These are phyloP conservation scores for Marasmius oreades DNA, from an alignment of 1,284 basidiomycete genomes.

Conservation along the genomic window DNA sequence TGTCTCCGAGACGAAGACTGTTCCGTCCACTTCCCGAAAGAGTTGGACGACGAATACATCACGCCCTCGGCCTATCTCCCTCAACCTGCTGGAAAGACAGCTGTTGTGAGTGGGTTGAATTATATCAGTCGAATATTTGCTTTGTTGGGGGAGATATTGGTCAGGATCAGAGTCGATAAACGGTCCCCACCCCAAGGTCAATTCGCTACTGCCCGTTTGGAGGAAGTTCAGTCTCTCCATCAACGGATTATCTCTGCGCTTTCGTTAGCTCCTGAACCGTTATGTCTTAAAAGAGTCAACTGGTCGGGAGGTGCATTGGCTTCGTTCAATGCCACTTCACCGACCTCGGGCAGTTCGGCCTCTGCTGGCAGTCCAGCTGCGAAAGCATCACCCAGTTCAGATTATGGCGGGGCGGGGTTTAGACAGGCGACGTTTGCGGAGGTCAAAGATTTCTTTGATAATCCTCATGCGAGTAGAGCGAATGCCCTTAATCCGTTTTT, in stretches of 20 bases:
- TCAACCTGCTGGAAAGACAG: conserved; percentile 79
- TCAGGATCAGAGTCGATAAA: conserved; percentile 80
- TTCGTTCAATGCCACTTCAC: too few relatives aligned
- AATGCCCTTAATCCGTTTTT: conserved; percentile 84
- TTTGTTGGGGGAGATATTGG: conserved; percentile 77
- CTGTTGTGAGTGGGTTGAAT: conserved; percentile 80
- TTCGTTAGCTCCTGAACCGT: conserved; percentile 64
- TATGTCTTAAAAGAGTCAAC: conserved; percentile 60
- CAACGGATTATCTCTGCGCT: conserved; percentile 67
- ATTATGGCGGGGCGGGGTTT: conserved; percentile 67
- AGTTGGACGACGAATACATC: conserved; percentile 84
- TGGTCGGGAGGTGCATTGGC: conserved; percentile 18
- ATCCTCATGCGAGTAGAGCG: conserved; percentile 78
- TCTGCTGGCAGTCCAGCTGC: conserved; percentile 14
- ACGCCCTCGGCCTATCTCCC: conserved; percentile 76
- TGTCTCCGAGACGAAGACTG: conserved; percentile 84
- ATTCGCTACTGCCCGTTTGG: conserved; percentile 75
- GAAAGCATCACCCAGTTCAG: conserved; percentile 36
- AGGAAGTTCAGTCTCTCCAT: conserved; percentile 77
- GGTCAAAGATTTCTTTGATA: conserved; percentile 86
- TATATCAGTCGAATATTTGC: conserved; percentile 85
- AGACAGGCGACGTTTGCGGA: conserved; percentile 79
- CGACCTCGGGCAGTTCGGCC: conserved; percentile 22
- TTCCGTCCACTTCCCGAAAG: conserved; percentile 80
- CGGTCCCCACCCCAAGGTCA: conserved; percentile 79